Percentiles rank a stretch among this genome's conserved stretches.
These are phyloP conservation scores for Takashimella koratensis DNA, from an alignment of 1,284 basidiomycete genomes.

Conservation along the genomic window DNA sequence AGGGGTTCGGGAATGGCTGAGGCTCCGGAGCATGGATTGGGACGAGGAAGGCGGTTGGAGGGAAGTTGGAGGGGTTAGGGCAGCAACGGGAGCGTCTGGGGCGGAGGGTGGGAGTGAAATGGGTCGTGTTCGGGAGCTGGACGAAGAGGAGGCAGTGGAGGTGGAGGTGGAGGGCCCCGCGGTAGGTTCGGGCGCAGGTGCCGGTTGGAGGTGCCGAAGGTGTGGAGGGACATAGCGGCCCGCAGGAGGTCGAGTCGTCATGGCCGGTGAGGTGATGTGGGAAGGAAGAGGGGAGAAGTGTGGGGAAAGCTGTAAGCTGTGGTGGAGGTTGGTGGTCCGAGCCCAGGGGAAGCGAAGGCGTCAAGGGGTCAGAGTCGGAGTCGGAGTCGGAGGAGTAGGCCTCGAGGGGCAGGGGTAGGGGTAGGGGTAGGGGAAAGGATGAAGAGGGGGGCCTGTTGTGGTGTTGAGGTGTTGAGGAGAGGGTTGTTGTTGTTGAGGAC, in stretches of 20 bases:
- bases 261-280: background rate
- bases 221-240: background rate
- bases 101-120: too few relatives aligned
- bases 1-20: conserved; percentile 12
- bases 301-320: too few relatives aligned
- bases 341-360: too few relatives aligned
- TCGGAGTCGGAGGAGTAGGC: too few relatives aligned
- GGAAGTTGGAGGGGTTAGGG: background rate
- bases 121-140: too few relatives aligned
- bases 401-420: too few relatives aligned
- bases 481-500: background rate
- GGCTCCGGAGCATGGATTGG: background rate
- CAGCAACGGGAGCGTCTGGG: background rate
- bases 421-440: too few relatives aligned
- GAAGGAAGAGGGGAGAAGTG: too few relatives aligned
- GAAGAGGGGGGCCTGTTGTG: background rate
- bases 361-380: too few relatives aligned
- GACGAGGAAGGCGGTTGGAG: background rate
- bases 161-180: too few relatives aligned
- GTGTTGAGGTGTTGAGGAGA: background rate
- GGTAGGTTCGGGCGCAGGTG: too few relatives aligned
- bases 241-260: background rate
- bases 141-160: background rate
- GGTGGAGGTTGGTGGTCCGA: too few relatives aligned
- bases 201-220: background rate